phyloP scores from a whole-genome alignment of 2,329 filamentous ascomycete genomes.

The Bipolaris sorokiniana region DNA sequence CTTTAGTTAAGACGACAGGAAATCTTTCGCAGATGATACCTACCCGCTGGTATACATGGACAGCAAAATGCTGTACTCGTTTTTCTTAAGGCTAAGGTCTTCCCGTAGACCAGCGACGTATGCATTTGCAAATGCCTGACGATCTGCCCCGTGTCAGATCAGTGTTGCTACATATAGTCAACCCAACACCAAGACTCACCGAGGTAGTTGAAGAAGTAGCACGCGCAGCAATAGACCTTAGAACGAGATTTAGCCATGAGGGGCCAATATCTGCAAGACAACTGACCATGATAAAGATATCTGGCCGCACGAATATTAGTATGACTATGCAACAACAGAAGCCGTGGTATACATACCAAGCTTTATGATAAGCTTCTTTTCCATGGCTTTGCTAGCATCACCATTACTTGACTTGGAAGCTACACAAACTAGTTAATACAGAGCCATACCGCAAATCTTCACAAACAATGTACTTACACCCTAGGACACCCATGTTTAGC shows the following conservation, averaged over 20 bases:
- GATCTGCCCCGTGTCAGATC: constrained; percentile 15
- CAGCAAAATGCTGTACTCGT: constrained; percentile 32
- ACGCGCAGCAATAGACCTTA: constrained; percentile 31
- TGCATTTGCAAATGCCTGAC: constrained; percentile 32
- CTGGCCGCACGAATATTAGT: neutral
- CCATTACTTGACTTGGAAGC: neutral
- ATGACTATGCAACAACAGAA: neutral
- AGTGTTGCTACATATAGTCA: neutral
- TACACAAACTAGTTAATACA: neutral
- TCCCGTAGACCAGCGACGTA: constrained; percentile 35
- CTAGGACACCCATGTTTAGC: neutral
- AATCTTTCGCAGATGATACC: neutral
- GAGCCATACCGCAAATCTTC: too few relatives aligned
- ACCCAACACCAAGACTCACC: constrained; percentile 13
- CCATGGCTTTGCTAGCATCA: constrained; percentile 2
- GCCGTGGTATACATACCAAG: constrained; percentile 4
- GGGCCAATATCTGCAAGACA: neutral
- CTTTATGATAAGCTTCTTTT: constrained; percentile 12
- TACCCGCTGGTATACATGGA: constrained; percentile 34
- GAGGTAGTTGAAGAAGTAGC: constrained; percentile 40
- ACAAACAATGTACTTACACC: neutral
- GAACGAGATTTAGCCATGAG: neutral
- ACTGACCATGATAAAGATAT: constrained; percentile 12
- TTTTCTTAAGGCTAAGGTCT: constrained; percentile 29
- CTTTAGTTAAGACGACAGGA: neutral